A percentile compares a stretch with the other conserved stretches of the same genome.
Evolutionary conservation across 768 basidiomycete species (phyloP).

Genomic region (Tricholoma matsutake): DNA sequence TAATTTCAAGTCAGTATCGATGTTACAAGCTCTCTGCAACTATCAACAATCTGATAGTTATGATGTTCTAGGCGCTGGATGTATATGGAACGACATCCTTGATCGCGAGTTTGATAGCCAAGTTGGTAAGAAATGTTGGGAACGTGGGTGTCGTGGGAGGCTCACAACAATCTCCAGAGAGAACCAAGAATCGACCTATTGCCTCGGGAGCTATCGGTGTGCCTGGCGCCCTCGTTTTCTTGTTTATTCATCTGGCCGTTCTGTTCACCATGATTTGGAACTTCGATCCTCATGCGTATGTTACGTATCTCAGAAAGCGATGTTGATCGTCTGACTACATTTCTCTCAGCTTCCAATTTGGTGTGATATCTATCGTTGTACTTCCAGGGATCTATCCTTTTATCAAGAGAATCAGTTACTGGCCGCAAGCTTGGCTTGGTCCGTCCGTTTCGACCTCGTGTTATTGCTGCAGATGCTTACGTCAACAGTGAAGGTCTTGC

Average conservation of each 20-base stretch:
- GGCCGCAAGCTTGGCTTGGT: constrained; percentile 44
- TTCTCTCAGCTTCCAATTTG: constrained; percentile 9
- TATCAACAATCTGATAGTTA: not conserved
- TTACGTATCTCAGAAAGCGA: not conserved
- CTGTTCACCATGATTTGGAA: constrained; percentile 17
- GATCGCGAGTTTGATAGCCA: constrained; percentile 30
- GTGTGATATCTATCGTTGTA: constrained; percentile 16
- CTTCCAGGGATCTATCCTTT: constrained; percentile 32
- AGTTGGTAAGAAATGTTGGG: constrained; percentile 29
- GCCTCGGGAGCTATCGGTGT: constrained; percentile 30
- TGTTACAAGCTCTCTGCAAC: not conserved
- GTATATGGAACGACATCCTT: constrained; percentile 25
- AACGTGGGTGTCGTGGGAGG: not conserved
- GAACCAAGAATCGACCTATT: constrained; percentile 31
- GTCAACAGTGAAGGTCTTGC: constrained; percentile 19
- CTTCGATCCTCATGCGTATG: constrained; percentile 15
- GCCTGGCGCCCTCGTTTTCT: constrained; percentile 25
- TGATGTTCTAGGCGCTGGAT: constrained; percentile 13
- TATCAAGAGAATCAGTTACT: constrained; percentile 39
- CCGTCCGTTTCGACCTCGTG: not conserved
- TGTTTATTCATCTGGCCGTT: constrained; percentile 17
- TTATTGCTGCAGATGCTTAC: not conserved
- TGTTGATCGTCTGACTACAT: not conserved
- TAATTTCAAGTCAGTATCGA: constrained; percentile 8
- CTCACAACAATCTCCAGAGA: constrained; percentile 18